Conservation (phyloP, 805 yeast genomes). For the Cyberlindnera mississippiensis region DNA sequence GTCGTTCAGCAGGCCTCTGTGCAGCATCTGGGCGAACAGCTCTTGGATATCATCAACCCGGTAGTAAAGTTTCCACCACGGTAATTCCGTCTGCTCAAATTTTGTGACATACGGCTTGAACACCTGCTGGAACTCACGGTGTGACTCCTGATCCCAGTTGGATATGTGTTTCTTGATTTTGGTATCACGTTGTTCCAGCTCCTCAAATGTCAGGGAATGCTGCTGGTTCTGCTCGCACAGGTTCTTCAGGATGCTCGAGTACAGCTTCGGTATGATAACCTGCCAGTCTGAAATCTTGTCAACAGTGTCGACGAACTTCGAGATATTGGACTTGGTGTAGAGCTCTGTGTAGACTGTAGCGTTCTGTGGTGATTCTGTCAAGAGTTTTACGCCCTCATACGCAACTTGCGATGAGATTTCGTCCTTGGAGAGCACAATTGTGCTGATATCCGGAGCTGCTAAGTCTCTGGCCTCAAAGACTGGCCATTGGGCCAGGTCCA, state of each 20-base stretch:
- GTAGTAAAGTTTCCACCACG: conserved; percentile 32
- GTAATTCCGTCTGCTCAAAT: conserved; percentile 26
- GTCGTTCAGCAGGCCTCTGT: conserved; percentile 24
- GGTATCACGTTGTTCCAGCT: conserved; percentile 14
- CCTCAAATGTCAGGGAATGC: conserved; percentile 21
- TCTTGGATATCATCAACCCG: conserved; percentile 30
- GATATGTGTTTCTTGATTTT: conserved; percentile 22
- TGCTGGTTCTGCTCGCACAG: conserved; percentile 18
- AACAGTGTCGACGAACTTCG: conserved; percentile 14
- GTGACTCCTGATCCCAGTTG: conserved; percentile 30
- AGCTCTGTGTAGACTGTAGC: conserved; percentile 26
- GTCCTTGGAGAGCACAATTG: conserved; percentile 16
- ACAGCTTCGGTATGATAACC: conserved; percentile 16
- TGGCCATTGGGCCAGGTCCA: conserved; percentile 18
- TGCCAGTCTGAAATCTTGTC: conserved; percentile 17
- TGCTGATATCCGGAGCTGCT: conserved; percentile 2
- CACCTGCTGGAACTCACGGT: conserved; percentile 27
- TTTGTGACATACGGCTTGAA: conserved; percentile 27
- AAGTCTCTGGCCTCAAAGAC: conserved; percentile 19
- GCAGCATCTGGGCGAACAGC: conserved; percentile 27
- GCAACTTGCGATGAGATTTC: conserved; percentile 27
- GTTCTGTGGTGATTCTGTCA: conserved; percentile 28
- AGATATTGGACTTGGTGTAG: conserved; percentile 25
- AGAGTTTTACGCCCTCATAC: conserved; percentile 20
- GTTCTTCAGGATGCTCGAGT: conserved; percentile 14